These are phyloP conservation scores for Eimeria tenella DNA, from an alignment of 169 alveolate genomes.

Conservation along the genomic window DNA sequence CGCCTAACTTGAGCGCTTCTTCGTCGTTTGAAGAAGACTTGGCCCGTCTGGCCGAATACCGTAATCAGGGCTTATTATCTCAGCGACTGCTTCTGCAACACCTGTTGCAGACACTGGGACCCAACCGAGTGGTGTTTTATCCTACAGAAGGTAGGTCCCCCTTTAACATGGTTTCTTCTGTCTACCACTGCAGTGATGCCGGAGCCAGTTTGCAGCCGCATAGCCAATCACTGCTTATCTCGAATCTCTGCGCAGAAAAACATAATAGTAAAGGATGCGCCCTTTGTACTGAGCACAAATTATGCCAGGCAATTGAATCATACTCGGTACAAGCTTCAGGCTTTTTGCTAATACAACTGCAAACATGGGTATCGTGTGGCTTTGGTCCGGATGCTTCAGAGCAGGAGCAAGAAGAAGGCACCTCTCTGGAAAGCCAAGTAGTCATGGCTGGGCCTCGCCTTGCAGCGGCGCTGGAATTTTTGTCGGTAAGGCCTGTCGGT, in stretches of 20 bases:
- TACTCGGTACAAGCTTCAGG: too few relatives aligned
- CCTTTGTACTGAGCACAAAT: too few relatives aligned
- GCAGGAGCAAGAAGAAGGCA: conserved; percentile 3
- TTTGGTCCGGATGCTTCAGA: conserved; percentile 16
- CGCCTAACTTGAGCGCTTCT: conserved; percentile 14
- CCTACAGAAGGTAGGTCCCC: conserved; percentile 30
- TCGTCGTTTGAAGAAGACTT: background rate
- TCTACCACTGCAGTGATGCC: too few relatives aligned
- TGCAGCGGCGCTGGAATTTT: conserved; percentile 53
- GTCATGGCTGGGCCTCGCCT: conserved; percentile 66
- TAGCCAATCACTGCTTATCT: too few relatives aligned
- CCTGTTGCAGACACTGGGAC: conserved; percentile 53
- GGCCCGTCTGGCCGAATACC: conserved; percentile 3
- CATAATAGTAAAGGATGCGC: too few relatives aligned
- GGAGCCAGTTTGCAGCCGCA: too few relatives aligned
- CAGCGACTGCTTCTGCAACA: conserved; percentile 38
- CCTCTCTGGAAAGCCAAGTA: conserved; percentile 45
- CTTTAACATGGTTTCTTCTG: background rate
- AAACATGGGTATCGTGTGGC: background rate
- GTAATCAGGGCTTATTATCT: conserved; percentile 10
- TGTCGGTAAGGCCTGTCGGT: conserved; percentile 43
- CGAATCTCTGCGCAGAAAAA: too few relatives aligned
- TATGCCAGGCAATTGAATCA: too few relatives aligned
- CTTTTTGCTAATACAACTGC: background rate
- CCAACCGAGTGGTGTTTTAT: conserved; percentile 46